Base-by-base conservation (phyloP, 768 basidiomycete genomes). In the Inosperma sp. region DNA sequence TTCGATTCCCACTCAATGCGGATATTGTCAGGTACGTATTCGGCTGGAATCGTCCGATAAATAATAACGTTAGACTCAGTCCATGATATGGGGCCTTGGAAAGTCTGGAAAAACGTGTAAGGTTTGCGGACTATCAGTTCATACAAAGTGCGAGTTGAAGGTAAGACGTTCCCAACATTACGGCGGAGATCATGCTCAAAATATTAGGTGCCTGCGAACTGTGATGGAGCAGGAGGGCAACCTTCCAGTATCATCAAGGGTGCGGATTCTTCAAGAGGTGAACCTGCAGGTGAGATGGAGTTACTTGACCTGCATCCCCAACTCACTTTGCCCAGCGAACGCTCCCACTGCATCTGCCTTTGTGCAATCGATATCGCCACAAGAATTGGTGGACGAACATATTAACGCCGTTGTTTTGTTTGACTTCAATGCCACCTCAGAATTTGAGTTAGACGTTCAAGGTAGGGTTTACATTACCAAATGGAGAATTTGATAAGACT, bases 51-150 rank as follows among this genome's bases (percentile, higher is more conserved):
- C n/a, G n/a, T 27, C 43, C 34, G 29, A 51, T 35, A 41, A 46
- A 36, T 51, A 39, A 31, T 36, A 25, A 43, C 16, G 56, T 48
- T 48, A 49, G 42, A 58, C 39, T 26, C 51, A 91, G 88, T 75
- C 83, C 8, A 86, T 86, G 7, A 90, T 93, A 25, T 92, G 90
- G 89, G 91, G 90, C 7, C 70, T 92, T 36, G 86, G 80, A 63
- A 91, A 89, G 65, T 86, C 88, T 62, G 90, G 90, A 27, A 92
- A 90, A 70, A 88, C 84, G 5, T 92, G 90, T 70, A 84, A 76
- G 62, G 66, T 73, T 10, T 93, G 91, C 62, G 82, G 84, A 1
- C 66, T 92, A 43, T 84, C 85, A 16, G 89, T 92, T 6, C 90
- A 92, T 63, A 71, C 81, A 40, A 91, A 88, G 65, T 93, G 91